Evolutionary conservation across 495 filamentous ascomycete genomes (phyloP).

Genomic region (Patellaria atrata): DNA sequence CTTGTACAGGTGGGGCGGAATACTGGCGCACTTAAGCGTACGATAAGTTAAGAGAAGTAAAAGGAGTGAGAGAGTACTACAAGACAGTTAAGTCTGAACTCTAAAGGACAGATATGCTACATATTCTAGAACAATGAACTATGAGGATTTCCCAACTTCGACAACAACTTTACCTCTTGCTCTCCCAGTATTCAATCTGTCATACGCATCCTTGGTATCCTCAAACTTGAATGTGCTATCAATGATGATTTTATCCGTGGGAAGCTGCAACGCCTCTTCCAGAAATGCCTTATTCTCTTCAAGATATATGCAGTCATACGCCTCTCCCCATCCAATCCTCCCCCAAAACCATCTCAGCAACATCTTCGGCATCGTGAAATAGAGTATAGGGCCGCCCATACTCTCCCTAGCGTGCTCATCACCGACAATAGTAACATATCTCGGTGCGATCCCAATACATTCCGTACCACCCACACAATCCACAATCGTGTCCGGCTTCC

Average conservation of each 20-base stretch:
- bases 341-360: conserved; percentile 17
- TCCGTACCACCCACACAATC: conserved; percentile 24
- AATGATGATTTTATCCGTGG: conserved; percentile 18
- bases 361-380: conserved; percentile 14
- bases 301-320: conserved; percentile 19
- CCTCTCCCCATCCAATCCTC: conserved; percentile 13
- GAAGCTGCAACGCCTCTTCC: conserved; percentile 8
- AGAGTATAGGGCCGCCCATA: conserved; percentile 22
- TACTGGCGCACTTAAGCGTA: too few species aligned
- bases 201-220: conserved; percentile 14
- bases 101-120: too few species aligned
- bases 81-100: too few species aligned
- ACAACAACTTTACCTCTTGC: conserved; percentile 22
- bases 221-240: conserved; percentile 17
- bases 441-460: conserved; percentile 10
- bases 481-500: conserved; percentile 20
- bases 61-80: too few species aligned
- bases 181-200: conserved; percentile 19
- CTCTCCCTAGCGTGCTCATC: conserved; percentile 19
- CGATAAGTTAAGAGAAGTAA: too few species aligned
- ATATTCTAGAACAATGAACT: too few species aligned
- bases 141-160: conserved; percentile 15
- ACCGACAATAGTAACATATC: conserved; percentile 23
- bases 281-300: conserved; percentile 14
- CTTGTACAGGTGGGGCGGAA: too few species aligned